Percentiles rank a stretch among this genome's conserved stretches.
phyloP scores from a whole-genome alignment of 192 early-diverging fungal genomes.

The Geosiphon pyriformis region DNA sequence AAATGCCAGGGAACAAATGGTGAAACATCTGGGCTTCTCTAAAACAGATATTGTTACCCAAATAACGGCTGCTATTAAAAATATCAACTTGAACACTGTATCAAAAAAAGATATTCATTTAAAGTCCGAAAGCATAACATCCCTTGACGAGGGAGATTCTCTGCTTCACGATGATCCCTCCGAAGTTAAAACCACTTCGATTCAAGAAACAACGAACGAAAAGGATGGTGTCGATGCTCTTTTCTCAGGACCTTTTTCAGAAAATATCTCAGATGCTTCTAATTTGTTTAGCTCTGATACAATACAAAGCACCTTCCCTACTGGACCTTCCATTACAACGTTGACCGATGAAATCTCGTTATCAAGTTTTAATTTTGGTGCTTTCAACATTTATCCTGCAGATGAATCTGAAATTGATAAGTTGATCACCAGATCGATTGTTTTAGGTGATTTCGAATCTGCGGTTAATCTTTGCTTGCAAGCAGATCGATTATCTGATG shows the following conservation, averaged over 20 bases:
- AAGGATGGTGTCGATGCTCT: conserved; percentile 9
- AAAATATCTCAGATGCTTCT: conserved; percentile 11
- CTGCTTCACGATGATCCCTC: background rate
- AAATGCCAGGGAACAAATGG: conserved; percentile 71
- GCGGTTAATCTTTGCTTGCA: conserved; percentile 86
- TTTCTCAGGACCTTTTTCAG: background rate
- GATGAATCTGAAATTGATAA: conserved; percentile 68
- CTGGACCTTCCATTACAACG: conserved; percentile 7
- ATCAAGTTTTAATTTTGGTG: conserved; percentile 26
- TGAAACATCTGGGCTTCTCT: conserved; percentile 88
- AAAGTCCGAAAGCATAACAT: background rate
- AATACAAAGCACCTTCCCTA: conserved; percentile 23
- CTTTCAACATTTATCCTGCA: conserved; percentile 48
- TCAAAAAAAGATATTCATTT: conserved; percentile 12
- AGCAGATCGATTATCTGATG: conserved; percentile 78
- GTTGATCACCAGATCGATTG: conserved; percentile 76
- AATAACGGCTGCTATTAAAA: conserved; percentile 45
- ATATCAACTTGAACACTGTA: conserved; percentile 31
- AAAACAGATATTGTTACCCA: conserved; percentile 58
- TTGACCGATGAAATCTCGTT: conserved; percentile 22
- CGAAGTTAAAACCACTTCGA: background rate
- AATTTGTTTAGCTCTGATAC: conserved; percentile 18
- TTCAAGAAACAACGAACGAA: background rate
- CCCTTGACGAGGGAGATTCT: background rate
- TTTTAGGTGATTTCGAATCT: conserved; percentile 89